Base-by-base conservation (phyloP, 306 rosid species). In the Abrus precatorius region DNA sequence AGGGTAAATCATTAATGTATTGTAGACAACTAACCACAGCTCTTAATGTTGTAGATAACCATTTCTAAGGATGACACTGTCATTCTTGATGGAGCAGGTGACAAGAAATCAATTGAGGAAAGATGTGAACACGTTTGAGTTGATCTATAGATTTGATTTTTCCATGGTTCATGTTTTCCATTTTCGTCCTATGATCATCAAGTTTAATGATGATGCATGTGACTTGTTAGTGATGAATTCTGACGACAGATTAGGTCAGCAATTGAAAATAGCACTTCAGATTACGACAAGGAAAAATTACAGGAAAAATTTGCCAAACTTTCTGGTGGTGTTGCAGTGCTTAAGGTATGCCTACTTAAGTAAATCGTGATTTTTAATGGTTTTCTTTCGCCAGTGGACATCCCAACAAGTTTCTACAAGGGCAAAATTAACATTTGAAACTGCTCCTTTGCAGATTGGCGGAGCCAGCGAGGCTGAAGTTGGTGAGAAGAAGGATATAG, bases 391-490 rank as follows among this genome's bases (percentile, higher is more conserved):
- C 45, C 40, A 8, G 41, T 10, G 48, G 27, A 47, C 43, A 6
- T 9, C 54, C 28, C 57, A 7, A 7, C 11, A 12, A 45, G 48
- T 48, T 65, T 53, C 61, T 68, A 43, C 41, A 20, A 33, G 64
- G 79, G 30, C 28, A 38, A 83, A 66, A 60, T 90, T 28, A 28
- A 77, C 70, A 45, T 40, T 14, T 10, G 32, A 40, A 61, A 71
- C 8, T 54, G 20, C 40, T 6, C 3, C 56, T 32, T 9, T 73
- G 59, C 83, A 94, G 97, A 94, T 94, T 86, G 98, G 98, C 83
- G 98, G 98, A 86, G 98, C 98, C 43, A 94, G 98, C 80, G 98
- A 95, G 84, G 86, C 92, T 27, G 98, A 95, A 92, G 98, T 95
- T 60, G 54, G 97, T 47, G 98, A 94, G 86, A 94, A 94, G 86